Conservation (phyloP, 2,329 filamentous ascomycete genomes). For the Colletotrichum caudatum region DNA sequence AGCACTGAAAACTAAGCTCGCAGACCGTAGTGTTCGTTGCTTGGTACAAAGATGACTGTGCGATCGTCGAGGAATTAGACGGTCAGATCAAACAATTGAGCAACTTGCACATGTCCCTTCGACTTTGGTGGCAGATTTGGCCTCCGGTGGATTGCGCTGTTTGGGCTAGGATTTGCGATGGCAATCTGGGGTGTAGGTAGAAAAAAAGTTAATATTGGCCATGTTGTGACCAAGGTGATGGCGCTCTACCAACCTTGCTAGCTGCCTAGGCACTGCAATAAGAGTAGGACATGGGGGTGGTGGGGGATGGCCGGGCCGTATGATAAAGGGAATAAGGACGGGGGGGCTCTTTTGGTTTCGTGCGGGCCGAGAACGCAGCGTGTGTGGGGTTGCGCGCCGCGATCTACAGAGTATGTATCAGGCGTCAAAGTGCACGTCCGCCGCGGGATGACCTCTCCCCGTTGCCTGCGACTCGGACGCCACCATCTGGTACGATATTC, state of each 20-base stretch:
- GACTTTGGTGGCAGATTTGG: not conserved
- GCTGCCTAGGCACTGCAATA: not conserved
- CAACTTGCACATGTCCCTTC: not conserved
- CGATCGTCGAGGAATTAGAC: not conserved
- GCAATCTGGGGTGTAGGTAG: not conserved
- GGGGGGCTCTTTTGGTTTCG: conserved; percentile 6
- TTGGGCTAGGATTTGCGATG: not conserved
- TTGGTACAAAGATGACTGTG: not conserved
- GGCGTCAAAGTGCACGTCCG: conserved; percentile 19
- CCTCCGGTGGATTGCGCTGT: not conserved
- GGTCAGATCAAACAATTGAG: not conserved
- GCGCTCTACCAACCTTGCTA: not conserved
- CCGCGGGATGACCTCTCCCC: conserved; percentile 17
- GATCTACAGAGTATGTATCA: not conserved
- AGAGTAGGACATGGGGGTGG: not conserved
- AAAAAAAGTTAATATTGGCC: not conserved
- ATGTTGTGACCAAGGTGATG: not conserved
- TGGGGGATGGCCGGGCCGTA: not conserved
- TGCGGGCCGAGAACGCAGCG: conserved; percentile 1
- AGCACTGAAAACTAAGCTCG: conserved; percentile 4
- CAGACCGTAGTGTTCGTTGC: conserved; percentile 17
- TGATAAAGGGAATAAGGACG: not conserved
- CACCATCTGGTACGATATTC: not conserved
- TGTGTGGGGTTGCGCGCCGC: conserved; percentile 6
- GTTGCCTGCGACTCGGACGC: no score